Evolutionary conservation across 371 early-diverging fungal genomes (phyloP), one percentile per base, ranked within the genome.

Genomic region (Syncephalastrum racemosum): DNA sequence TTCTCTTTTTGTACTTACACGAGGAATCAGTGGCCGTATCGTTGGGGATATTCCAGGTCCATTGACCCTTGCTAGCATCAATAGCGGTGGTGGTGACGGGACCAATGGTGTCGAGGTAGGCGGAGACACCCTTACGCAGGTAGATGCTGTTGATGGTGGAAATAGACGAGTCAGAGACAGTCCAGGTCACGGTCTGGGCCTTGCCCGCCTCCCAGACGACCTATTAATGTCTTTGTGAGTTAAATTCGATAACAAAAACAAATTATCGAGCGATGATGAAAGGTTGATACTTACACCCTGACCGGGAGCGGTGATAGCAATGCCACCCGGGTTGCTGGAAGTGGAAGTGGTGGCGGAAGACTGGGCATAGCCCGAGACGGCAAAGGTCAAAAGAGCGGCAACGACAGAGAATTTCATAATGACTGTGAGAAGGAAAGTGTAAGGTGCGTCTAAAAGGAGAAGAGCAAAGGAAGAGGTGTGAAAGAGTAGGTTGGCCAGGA

Each of bases 41-140:
- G 6, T 55, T 19, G 18, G 74, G 74, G 20, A 73, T 61, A 42
- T 67, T 60, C 74, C 74, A 73, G n/a, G 24, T 22, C 45, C 64
- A 73, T 42, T 52, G 36, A 43, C 59, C 50, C 45, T 55, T 50
- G 46, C 23, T 60, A 31, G 36, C 36, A 31, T 31, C 36, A 8
- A 31, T 31, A 10, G 36, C 36, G 12, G 12, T 5, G 14, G 18
- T 40, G 14, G 45, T 15, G 18, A 67, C 58, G 24, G 62, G 61
- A 3, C 49, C 53, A 55, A 54, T 47, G 16, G 50, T 44, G 13
- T 63, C 56, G 40, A 73, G 61, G 46, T 62, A 64, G 27, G 59
- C 50, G 39, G 70, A 68, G 36, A 51, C 43, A 42, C 74, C 74
- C 18, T 59, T 59, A 52, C 67, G 62, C 51, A 73, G 60, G 39